Evolutionary conservation across 805 yeast species (phyloP), one percentile per base, ranked within the genome.

Genomic region (Cyberlindnera maritima): DNA sequence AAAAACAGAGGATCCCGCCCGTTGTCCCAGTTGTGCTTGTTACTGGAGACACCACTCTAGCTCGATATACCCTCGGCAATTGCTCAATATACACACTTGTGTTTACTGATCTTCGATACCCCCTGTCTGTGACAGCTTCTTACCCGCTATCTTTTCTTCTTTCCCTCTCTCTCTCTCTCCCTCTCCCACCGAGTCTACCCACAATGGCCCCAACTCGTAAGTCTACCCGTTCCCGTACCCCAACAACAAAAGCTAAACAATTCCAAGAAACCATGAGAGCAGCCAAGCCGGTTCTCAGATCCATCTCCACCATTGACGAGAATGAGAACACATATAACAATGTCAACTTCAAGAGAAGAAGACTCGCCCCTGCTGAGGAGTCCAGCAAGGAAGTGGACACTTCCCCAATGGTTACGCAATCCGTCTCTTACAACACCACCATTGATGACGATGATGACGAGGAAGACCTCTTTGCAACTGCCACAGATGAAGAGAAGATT

Each of bases 181-280:
- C 29, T 21, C 9, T n/a, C 15, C 17, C 32, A 33, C 15, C 13
- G 10, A 32, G 14, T 32, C 18, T 9, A 32, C 31, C 18, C 14
- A 49, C 15, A 29, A 58, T 58, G 58, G 55, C 43, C 28, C 43
- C 35, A 39, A 59, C 56, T 54, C 64, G 64, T 59, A 60, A 59
- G 64, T 60, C 64, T 43, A 47, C 40, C 38, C 62, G 62, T 48
- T 43, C 50, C 33, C 58, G 57, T 47, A 43, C 41, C 41, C 43
- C 49, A 19, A 52, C 61, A 41, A 43, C 57, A 44, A 59, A 60
- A 56, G 63, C 64, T 59, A 60, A 60, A 57, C 63, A 57, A 52
- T 42, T 47, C 38, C 46, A 45, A 51, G 55, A 48, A 43, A 20
- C 47, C 33, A 29, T 47, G 46, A 39, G 34, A 35, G 28, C 39